Base-by-base conservation (phyloP, 2,329 filamentous ascomycete species). In the Triangularia setosa region DNA sequence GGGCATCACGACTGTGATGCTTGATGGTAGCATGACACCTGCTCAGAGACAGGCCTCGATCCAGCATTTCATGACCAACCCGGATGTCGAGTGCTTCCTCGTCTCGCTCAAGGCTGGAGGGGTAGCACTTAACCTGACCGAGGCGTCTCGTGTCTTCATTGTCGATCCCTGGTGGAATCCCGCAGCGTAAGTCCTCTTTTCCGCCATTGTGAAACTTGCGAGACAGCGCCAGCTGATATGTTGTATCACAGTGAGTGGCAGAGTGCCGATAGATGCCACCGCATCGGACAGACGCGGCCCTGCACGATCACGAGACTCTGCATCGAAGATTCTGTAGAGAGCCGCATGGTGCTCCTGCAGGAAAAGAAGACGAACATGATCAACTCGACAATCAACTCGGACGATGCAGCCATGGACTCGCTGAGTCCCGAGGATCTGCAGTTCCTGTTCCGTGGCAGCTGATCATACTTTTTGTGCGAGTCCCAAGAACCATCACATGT, bases 131-230 rank as follows among this genome's bases (percentile, higher is more conserved):
- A 99, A 99, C 73, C 79, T 99, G 65, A 98, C 94, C 0, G 95
- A 99, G 76, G 95, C 95, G 0, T 96, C 92, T 1, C 85, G 92
- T 58, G 95, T 99, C 9, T 98, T 97, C 76, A 97, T 98, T 66
- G 88, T 98, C 64, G 95, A 99, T 73, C 95, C 95, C 83, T 98
- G 95, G 95, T 99, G 95, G 95, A 98, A 98, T 71, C 95, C 95
- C n/a, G 93, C 93, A n/a, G 94, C 94, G 0, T 71, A 69, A 21
- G 69, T 68, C 16, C 53, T n/a, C 18, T 35, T 24, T 40, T 54
- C 2, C 25, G 11, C 25, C 24, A 23, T 23, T 8, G 8, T 28
- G 21, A 25, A 23, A 4, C 53, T 21, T 18, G 44, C n/a, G n/a
- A 24, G 23, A 24, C 5, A 59, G n/a, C 27, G 44, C 23, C 23